Evolutionary conservation across 495 filamentous ascomycete species (phyloP).

Genomic region (Talaromyces adpressus): DNA sequence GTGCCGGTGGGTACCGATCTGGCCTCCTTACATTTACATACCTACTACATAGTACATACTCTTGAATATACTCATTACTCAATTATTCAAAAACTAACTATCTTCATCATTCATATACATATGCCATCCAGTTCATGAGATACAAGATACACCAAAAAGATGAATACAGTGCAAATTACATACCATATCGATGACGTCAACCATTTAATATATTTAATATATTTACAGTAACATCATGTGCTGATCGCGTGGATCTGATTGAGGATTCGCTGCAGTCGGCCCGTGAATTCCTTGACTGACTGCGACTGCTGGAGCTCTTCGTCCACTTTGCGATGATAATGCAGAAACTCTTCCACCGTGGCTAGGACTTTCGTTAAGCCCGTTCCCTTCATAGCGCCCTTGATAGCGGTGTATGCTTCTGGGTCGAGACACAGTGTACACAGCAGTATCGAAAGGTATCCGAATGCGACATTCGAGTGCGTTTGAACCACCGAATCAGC

Average conservation of each 20-base stretch:
- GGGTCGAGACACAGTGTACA: constrained; percentile 65
- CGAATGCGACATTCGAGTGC: constrained; percentile 81
- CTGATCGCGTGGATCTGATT: constrained; percentile 22
- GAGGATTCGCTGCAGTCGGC: constrained; percentile 48
- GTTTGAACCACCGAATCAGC: constrained; percentile 78
- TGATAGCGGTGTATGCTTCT: constrained; percentile 44
- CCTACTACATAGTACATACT: no score
- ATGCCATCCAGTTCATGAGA: background rate
- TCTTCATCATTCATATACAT: background rate
- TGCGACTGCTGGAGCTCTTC: constrained; percentile 20
- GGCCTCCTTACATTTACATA: background rate
- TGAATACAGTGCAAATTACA: background rate
- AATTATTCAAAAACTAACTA: background rate
- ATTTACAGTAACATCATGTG: background rate
- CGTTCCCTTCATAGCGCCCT: constrained; percentile 45
- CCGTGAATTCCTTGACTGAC: constrained; percentile 45
- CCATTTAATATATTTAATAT: background rate
- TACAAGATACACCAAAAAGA: background rate
- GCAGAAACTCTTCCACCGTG: constrained; percentile 80
- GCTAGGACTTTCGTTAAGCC: constrained; percentile 59
- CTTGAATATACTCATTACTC: no score
- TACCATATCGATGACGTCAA: background rate
- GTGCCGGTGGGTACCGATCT: background rate
- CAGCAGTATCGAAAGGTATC: constrained; percentile 82
- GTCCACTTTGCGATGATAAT: constrained; percentile 70